A percentile compares a stretch with the other conserved stretches of the same genome.
Conservation (phyloP, 2,329 filamentous ascomycete genomes). For the Penicillium sp. region DNA sequence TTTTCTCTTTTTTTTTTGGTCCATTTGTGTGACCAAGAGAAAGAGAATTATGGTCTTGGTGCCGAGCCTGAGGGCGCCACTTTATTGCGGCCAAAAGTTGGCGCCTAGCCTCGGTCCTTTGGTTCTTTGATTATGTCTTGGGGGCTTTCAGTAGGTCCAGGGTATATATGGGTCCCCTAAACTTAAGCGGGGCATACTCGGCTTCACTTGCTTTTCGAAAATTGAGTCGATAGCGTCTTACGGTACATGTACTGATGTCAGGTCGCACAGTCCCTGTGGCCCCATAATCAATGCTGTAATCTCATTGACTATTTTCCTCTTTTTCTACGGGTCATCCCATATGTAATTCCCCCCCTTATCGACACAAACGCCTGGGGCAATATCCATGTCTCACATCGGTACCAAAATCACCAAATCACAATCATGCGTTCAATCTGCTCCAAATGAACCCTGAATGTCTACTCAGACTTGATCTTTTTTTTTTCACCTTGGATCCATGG, state of each 20-base stretch:
- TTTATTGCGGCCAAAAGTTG: neutral
- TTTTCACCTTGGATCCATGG: neutral
- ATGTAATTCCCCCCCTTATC: neutral
- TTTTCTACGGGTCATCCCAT: neutral
- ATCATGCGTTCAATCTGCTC: neutral
- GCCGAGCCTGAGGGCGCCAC: slow-evolving; percentile 1
- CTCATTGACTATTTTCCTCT: neutral
- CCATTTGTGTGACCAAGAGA: neutral
- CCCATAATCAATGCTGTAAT: neutral
- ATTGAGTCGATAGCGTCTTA: neutral
- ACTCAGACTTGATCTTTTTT: neutral
- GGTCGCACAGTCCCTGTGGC: neutral
- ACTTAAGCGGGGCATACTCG: neutral
- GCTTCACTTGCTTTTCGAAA: neutral
- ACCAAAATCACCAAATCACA: neutral
- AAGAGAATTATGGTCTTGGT: neutral
- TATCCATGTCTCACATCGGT: slow-evolving; percentile 7
- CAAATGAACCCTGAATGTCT: neutral
- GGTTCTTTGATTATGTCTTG: neutral
- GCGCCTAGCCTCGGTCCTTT: neutral
- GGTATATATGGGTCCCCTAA: neutral
- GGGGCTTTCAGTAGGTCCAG: neutral
- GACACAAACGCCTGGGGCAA: slow-evolving; percentile 14
- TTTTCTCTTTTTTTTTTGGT: neutral
- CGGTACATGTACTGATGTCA: neutral